phyloP scores from a whole-genome alignment of 2,329 filamentous ascomycete species.

The Whalleya microplaca region DNA sequence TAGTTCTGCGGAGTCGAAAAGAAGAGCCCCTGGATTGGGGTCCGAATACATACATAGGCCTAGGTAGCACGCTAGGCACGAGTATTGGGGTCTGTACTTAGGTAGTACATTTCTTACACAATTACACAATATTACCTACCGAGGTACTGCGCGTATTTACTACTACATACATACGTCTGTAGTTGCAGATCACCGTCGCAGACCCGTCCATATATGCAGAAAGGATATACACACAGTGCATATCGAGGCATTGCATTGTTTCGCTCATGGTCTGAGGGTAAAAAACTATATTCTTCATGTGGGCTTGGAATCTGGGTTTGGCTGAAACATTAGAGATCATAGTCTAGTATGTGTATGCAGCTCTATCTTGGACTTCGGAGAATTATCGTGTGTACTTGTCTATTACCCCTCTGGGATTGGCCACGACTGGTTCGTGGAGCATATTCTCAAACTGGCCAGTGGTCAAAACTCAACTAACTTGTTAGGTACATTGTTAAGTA shows the following conservation, averaged over 20 bases:
- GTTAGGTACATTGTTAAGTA: background rate
- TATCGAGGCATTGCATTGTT: background rate
- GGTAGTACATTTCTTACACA: too few relatives aligned
- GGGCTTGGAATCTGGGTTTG: background rate
- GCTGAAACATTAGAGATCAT: background rate
- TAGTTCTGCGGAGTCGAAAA: background rate
- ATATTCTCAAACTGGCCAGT: background rate
- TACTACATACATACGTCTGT: too few relatives aligned
- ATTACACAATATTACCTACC: too few relatives aligned
- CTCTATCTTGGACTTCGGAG: conserved; percentile 22
- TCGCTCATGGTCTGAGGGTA: background rate
- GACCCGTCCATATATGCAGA: background rate
- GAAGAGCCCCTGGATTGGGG: conserved; percentile 20
- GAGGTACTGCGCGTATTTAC: too few relatives aligned
- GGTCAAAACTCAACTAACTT: background rate
- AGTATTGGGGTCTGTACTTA: too few relatives aligned
- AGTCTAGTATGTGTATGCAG: conserved; percentile 10
- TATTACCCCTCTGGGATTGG: background rate
- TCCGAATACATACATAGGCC: too few relatives aligned
- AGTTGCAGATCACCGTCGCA: background rate
- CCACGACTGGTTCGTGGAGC: conserved; percentile 6
- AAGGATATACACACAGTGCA: background rate
- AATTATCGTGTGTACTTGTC: conserved; percentile 22
- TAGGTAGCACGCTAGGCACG: too few relatives aligned
- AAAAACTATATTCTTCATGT: too few relatives aligned